Base-by-base conservation (phyloP, 306 rosid species). In the Argentina anserina region DNA sequence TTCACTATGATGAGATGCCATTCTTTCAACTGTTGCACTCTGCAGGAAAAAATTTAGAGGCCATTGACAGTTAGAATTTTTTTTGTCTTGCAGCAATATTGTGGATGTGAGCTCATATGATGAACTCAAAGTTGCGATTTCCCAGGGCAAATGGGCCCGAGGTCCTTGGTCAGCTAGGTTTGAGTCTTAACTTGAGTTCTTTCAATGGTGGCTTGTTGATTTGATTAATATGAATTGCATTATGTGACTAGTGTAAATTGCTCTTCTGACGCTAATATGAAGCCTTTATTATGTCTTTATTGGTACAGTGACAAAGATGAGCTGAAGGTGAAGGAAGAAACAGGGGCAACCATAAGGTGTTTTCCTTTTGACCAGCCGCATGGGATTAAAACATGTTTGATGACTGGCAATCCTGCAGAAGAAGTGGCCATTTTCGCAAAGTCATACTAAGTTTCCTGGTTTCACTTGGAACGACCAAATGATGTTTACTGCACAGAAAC, bases 121-220 rank as follows among this genome's bases (percentile, higher is more conserved):
- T 77, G 99, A 94, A 78, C 99, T 94, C 80, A 91, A 91, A 88
- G 85, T 40, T 14, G 98, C 92, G 43, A 88, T 94, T 75, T 82
- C 94, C 37, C 80, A 86, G 80, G 98, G 98, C 20, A 92, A 89
- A 89, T 94, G 99, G 99, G 99, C 99, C 56, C 86, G 97, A 82
- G 97, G 96, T 67, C 97, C 98, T 50, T 94, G 98, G 98, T 94
- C 98, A 39, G 98, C 98, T 55, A 88, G 96, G 98, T 94, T 85
- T 69, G 60, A n/a, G 71, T 45, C 5, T 69, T n/a, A 21, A 52
- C 42, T 56, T 60, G 25, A 53, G 15, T 37, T 18, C 3, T 31
- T 34, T 58, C 31, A 5, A 9, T 49, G 15, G 53, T 11, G 56
- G 2, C 4, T 42, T 28, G 33, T 34, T 47, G 23, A 56, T 33